These are phyloP conservation scores for Amaranthus palmeri DNA, from an alignment of 148 eudicot species.

Conservation along the genomic window DNA sequence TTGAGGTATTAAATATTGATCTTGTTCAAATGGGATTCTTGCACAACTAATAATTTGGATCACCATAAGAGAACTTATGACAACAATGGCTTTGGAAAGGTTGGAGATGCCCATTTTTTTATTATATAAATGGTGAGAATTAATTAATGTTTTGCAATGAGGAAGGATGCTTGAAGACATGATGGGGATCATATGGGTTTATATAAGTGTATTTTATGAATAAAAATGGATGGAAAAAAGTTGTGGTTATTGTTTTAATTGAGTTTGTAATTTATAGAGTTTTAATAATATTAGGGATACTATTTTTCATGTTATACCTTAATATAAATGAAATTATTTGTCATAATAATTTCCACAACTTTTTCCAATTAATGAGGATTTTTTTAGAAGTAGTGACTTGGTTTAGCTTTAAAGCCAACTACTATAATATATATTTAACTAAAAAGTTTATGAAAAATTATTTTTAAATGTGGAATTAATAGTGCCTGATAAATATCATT, in stretches of 20 bases:
- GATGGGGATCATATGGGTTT: background rate
- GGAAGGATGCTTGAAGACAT: background rate
- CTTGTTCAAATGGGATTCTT: background rate
- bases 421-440: no score
- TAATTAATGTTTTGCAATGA: slow-evolving; percentile 5
- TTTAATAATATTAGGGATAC: background rate
- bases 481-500: no score
- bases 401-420: no score
- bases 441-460: no score
- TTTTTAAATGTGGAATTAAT: no score
- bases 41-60: background rate
- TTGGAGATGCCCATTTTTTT: slow-evolving; percentile 24
- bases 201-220: background rate
- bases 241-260: background rate
- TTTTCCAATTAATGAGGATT: no score
- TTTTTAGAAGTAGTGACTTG: no score
- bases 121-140: background rate
- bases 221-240: background rate
- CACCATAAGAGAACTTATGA: slow-evolving; percentile 15
- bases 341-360: no score
- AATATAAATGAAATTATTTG: no score
- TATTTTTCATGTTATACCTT: background rate
- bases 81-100: slow-evolving; percentile 25
- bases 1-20: slow-evolving; percentile 28
- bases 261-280: background rate